Percentiles rank a stretch among this genome's conserved stretches.
Evolutionary conservation across 2,329 filamentous ascomycete genomes (phyloP).

Genomic region (Pseudocercospora cruenta): DNA sequence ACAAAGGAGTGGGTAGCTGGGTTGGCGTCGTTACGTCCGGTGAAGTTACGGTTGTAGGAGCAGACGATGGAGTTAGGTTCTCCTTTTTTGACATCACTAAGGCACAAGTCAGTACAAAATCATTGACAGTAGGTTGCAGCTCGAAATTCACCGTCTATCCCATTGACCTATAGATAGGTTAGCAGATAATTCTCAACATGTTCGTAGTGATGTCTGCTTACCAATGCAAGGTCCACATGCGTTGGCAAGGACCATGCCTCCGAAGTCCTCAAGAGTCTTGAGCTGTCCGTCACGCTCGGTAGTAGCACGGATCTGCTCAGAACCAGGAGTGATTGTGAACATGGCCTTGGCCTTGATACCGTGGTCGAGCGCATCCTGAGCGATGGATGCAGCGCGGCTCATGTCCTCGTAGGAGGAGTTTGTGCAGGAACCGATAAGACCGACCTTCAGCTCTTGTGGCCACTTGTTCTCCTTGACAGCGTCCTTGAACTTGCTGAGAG

Average conservation of each 20-base stretch:
- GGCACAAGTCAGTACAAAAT: neutral
- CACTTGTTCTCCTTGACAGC: conserved; percentile 92
- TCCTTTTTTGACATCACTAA: conserved; percentile 80
- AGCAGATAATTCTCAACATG: neutral
- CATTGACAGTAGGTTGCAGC: too few relatives aligned
- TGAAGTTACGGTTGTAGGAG: conserved; percentile 99
- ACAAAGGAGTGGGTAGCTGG: conserved; percentile 93
- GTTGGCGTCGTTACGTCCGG: conserved; percentile 94
- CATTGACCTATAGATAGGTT: too few relatives aligned
- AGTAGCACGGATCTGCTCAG: conserved; percentile 93
- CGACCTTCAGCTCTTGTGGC: conserved; percentile 95
- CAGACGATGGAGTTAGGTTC: conserved; percentile 95
- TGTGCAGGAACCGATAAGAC: conserved; percentile 97
- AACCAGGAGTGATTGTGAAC: conserved; percentile 95
- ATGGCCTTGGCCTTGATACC: conserved; percentile 90
- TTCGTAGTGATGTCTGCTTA: conserved; percentile 9
- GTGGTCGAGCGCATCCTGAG: conserved; percentile 85
- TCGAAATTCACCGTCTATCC: neutral
- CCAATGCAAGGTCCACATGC: conserved; percentile 90
- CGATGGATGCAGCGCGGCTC: conserved; percentile 89
- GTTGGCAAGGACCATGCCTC: conserved; percentile 91
- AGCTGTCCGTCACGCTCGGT: conserved; percentile 67
- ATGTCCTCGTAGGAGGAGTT: conserved; percentile 91
- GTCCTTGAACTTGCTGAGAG: conserved; percentile 96
- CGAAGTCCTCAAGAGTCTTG: conserved; percentile 93